Evolutionary conservation across 257 asterid genomes (phyloP).

Genomic region (Gentiana straminea): DNA sequence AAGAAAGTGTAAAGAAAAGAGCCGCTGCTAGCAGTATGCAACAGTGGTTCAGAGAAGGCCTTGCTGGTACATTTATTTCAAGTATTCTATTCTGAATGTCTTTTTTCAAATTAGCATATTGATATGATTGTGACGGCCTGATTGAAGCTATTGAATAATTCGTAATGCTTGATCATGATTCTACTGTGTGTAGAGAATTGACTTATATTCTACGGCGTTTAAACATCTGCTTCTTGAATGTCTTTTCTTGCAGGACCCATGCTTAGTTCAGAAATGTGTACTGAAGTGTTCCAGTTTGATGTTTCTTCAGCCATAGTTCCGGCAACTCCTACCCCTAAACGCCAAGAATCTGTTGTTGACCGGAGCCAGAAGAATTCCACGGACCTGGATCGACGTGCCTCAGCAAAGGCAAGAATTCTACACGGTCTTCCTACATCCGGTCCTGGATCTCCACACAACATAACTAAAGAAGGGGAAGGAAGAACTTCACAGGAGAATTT

Average conservation of each 20-base stretch:
- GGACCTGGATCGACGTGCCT: slow-evolving; percentile 29
- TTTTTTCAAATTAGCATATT: no score
- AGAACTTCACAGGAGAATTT: slow-evolving; percentile 34
- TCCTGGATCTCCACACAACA: slow-evolving; percentile 43
- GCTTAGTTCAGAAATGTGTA: slow-evolving; percentile 91
- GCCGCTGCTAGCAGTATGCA: slow-evolving; percentile 73
- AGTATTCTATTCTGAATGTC: background rate
- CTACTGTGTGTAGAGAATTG: no score
- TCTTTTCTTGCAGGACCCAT: slow-evolving; percentile 56
- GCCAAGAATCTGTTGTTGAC: slow-evolving; percentile 45
- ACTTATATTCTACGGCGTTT: no score
- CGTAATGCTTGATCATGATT: no score
- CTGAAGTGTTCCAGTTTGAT: slow-evolving; percentile 95
- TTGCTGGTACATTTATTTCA: slow-evolving; percentile 49
- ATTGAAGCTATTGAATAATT: no score
- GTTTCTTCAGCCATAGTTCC: slow-evolving; percentile 68
- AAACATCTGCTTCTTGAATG: no score
- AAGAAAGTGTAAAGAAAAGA: slow-evolving; percentile 46
- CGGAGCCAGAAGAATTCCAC: slow-evolving; percentile 42
- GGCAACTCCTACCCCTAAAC: slow-evolving; percentile 27
- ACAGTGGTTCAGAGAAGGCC: slow-evolving; percentile 98
- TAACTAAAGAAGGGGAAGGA: slow-evolving; percentile 34
- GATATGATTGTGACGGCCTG: no score
- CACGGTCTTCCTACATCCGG: slow-evolving; percentile 40
- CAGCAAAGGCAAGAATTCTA: slow-evolving; percentile 70